These are phyloP conservation scores for Filobasidium uniguttulatum DNA, from an alignment of 1,284 basidiomycete genomes.

Conservation along the genomic window DNA sequence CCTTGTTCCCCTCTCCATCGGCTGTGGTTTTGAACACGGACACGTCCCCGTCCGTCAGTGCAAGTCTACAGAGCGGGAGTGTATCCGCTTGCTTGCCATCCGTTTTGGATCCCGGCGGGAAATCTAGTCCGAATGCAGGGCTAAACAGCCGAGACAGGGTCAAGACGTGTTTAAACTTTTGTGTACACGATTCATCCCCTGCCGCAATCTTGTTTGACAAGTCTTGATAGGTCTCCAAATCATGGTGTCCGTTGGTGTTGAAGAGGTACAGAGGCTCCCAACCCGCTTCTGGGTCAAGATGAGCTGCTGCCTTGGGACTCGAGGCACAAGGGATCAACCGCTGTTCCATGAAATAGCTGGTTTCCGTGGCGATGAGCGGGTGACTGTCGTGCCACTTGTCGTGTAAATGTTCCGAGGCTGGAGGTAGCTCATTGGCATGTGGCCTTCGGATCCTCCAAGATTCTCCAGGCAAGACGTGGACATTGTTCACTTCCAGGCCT, in stretches of 20 bases:
- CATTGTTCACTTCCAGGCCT: not conserved
- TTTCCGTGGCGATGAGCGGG: not conserved
- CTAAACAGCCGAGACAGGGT: constrained; percentile 5
- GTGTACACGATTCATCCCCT: constrained; percentile 3
- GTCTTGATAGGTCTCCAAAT: constrained; percentile 5
- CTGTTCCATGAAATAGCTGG: constrained; percentile 5
- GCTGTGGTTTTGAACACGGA: not conserved
- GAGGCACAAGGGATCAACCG: not conserved
- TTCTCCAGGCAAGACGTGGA: not conserved
- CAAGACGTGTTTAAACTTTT: constrained; percentile 9
- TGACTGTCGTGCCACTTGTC: no score
- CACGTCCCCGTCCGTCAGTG: constrained; percentile 8
- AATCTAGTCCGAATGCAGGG: constrained; percentile 2
- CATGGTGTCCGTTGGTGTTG: not conserved
- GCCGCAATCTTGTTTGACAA: constrained; percentile 7
- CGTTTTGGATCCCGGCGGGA: not conserved
- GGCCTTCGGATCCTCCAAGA: constrained; percentile 3
- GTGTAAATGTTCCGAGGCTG: constrained; percentile 1
- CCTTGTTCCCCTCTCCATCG: constrained; percentile 3
- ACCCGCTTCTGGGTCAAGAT: not conserved
- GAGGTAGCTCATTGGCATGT: not conserved
- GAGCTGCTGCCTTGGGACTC: not conserved
- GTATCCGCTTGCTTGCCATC: no score
- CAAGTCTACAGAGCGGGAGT: not conserved
- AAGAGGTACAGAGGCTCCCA: constrained; percentile 9